These are phyloP conservation scores for Phytophthora citricola DNA, from an alignment of 352 stramenopile species.

Conservation along the genomic window DNA sequence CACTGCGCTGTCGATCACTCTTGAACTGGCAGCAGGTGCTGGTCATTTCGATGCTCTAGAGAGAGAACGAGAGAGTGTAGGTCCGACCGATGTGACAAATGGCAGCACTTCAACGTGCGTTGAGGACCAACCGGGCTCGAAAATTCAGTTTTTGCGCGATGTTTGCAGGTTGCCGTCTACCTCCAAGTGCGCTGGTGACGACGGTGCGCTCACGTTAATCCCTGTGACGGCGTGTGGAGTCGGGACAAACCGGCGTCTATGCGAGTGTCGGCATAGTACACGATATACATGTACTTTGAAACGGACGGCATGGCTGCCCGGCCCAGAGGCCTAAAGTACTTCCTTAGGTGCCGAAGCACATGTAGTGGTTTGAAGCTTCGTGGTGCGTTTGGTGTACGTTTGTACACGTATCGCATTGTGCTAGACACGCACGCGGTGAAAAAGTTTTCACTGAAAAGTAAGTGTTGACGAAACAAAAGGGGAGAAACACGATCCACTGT, in stretches of 20 bases:
- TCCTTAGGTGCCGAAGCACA: too few relatives aligned
- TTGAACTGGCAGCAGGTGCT: too few relatives aligned
- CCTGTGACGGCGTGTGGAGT: slow-evolving; percentile 3
- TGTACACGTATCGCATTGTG: too few relatives aligned
- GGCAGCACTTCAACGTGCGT: slow-evolving; percentile 4
- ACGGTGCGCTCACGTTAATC: neutral
- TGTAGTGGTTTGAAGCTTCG: too few relatives aligned
- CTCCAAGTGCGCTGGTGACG: neutral
- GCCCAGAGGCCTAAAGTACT: too few relatives aligned
- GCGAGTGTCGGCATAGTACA: too few relatives aligned
- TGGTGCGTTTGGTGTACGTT: too few relatives aligned
- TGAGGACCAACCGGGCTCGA: neutral
- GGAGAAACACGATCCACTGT: slow-evolving; percentile 2
- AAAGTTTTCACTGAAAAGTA: neutral
- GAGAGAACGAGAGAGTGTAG: neutral
- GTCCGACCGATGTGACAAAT: neutral
- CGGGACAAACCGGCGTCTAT: neutral
- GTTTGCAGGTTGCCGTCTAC: neutral
- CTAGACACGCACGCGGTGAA: too few relatives aligned
- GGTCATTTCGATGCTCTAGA: too few relatives aligned
- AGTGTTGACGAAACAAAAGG: slow-evolving; percentile 11
- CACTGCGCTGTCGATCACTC: neutral
- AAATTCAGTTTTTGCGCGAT: slow-evolving; percentile 1
- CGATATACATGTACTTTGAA: too few relatives aligned
- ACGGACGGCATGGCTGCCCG: too few relatives aligned